Base-by-base conservation (phyloP, 371 early-diverging fungal species). In the Rozella allomycis region DNA sequence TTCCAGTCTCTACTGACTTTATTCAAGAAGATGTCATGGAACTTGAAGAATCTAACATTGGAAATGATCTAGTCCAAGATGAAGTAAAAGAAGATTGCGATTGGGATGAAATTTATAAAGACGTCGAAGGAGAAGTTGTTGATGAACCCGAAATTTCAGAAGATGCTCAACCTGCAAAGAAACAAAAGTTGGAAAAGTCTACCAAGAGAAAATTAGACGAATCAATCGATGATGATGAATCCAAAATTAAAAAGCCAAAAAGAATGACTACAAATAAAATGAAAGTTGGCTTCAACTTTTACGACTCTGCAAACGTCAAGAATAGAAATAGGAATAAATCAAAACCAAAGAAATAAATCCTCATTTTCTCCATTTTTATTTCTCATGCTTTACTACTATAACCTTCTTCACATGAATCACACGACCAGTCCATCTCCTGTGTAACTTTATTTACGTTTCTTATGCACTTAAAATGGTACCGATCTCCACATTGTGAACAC, bases 231-330 rank as follows among this genome's bases (percentile, higher is more conserved):
- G 43, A 46, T 12, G 23, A 16, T 29, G 36, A 30, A 26, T 37
- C 37, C 30, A 34, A 34, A 34, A 19, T 20, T 14, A 7, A 34
- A 34, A 10, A 34, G 14, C n/a, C 22, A 20, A 18, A 16, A 20
- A 21, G 81, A 29, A 68, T 72, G 71, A 74, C 69, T 23, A 80
- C 81, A 30, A 79, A 75, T 61, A 80, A 80, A 56, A 42, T 48
- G 25, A 81, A 81, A 58, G 63, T 70, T 26, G 83, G 81, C 32
- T 60, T 58, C 17, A 74, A 87, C 52, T 88, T 67, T 47, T 88
- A 86, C 41, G 74, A 75, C 35, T 60, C 62, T 1, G 83, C 82
- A 44, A 88, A 88, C 46, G 75, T 86, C 46, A 88, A 88, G 67
- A 84, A 84, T 54, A 61, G 64, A 48, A 81, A 79, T 54, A 61